Conservation (phyloP, 2,329 filamentous ascomycete species). For the Calonectria crousiana region DNA sequence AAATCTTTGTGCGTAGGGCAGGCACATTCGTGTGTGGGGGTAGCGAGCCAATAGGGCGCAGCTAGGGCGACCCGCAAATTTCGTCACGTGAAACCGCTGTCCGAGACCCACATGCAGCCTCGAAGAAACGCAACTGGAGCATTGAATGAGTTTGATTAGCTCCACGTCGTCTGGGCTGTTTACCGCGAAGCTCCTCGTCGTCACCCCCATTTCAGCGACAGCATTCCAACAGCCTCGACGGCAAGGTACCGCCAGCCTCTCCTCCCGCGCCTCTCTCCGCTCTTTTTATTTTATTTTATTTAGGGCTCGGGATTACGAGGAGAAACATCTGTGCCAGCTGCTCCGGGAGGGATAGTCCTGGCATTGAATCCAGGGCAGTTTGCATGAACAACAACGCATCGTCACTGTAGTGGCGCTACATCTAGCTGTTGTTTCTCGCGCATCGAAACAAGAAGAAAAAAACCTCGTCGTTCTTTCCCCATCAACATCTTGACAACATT, state of each 20-base stretch:
- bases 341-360: conserved; percentile 23
- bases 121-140: conserved; percentile 36
- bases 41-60: conserved; percentile 53
- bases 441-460: conserved; percentile 27
- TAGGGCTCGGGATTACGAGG: conserved; percentile 24
- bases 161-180: conserved; percentile 41
- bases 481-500: conserved; percentile 10
- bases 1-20: conserved; percentile 59
- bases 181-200: conserved; percentile 39
- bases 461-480: conserved; percentile 30
- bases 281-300: conserved; percentile 24
- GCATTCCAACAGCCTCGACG: conserved; percentile 40
- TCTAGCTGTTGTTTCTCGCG: conserved; percentile 29
- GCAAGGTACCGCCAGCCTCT: conserved; percentile 33
- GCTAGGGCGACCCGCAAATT: background rate
- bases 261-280: conserved; percentile 31
- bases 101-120: conserved; percentile 20
- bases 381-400: conserved; percentile 33
- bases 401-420: conserved; percentile 29
- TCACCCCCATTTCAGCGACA: conserved; percentile 41
- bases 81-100: conserved; percentile 43
- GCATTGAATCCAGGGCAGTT: conserved; percentile 36
- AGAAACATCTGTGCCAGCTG: conserved; percentile 30
- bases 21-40: conserved; percentile 49
- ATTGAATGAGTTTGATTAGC: conserved; percentile 34